phyloP scores from a whole-genome alignment of 495 filamentous ascomycete genomes.

The Jackrogersella multiformis region DNA sequence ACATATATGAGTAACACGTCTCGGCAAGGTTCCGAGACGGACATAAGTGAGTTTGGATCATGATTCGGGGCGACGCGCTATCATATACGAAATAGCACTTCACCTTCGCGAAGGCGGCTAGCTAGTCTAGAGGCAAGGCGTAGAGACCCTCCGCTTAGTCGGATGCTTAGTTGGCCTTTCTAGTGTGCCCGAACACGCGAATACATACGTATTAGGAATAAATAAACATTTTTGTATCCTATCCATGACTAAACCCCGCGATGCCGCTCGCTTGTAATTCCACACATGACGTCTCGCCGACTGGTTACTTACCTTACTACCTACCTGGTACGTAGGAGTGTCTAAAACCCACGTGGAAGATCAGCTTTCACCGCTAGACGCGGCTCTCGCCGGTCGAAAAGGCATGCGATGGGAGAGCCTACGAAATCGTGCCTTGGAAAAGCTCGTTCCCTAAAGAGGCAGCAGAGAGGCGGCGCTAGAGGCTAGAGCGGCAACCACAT shows the following conservation, averaged over 20 bases:
- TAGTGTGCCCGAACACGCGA: conserved; percentile 24
- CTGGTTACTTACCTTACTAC: too few relatives aligned
- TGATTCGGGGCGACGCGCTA: conserved; percentile 1
- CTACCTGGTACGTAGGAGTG: not conserved
- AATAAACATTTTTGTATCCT: conserved; percentile 20
- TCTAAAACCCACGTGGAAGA: not conserved
- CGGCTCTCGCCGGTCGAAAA: not conserved
- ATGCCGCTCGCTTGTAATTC: not conserved
- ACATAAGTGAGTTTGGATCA: conserved; percentile 22
- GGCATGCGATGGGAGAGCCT: not conserved
- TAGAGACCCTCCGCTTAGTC: too few relatives aligned
- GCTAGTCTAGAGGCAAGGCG: not conserved
- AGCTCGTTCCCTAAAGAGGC: not conserved
- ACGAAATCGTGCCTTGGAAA: too few relatives aligned
- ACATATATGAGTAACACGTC: conserved; percentile 13
- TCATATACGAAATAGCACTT: conserved; percentile 15
- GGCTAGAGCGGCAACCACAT: too few relatives aligned
- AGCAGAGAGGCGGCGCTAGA: not conserved
- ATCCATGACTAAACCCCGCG: not conserved
- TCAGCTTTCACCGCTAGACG: not conserved
- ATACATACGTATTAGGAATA: conserved; percentile 24
- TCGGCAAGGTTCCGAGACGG: conserved; percentile 3
- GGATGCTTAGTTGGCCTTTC: too few relatives aligned
- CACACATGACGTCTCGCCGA: too few relatives aligned
- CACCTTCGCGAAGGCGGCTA: not conserved